These are phyloP conservation scores for Neurospora sp. DNA, from an alignment of 495 filamentous ascomycete genomes.

Conservation along the genomic window DNA sequence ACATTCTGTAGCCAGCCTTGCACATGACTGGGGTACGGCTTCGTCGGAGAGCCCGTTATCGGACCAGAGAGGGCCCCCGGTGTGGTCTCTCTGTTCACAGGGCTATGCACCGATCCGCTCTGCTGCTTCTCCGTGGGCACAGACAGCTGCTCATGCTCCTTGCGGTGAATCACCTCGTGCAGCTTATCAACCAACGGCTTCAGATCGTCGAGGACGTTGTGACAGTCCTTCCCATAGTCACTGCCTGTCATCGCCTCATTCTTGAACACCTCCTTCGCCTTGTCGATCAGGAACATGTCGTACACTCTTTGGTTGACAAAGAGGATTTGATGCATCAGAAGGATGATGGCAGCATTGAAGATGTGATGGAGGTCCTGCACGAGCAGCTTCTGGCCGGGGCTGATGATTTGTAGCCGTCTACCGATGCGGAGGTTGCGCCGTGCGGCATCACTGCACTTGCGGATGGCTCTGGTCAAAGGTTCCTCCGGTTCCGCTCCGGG, in stretches of 20 bases:
- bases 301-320: constrained; percentile 16
- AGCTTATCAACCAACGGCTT: constrained; percentile 11
- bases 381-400: constrained; percentile 16
- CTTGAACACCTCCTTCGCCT: constrained; percentile 20
- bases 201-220: constrained; percentile 16
- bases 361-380: constrained; percentile 30
- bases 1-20: not conserved
- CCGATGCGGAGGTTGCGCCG: constrained; percentile 25
- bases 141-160: not conserved
- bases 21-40: not conserved
- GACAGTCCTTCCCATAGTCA: constrained; percentile 19
- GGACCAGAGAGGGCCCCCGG: not conserved
- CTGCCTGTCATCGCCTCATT: constrained; percentile 14
- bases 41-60: not conserved
- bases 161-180: constrained; percentile 11
- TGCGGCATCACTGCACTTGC: constrained; percentile 23
- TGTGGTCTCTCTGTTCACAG: not conserved
- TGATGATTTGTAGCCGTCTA: constrained; percentile 13
- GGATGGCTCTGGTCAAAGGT: constrained; percentile 8
- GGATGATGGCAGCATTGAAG: constrained; percentile 35
- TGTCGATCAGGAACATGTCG: constrained; percentile 15
- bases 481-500: constrained; percentile 12
- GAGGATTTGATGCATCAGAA: constrained; percentile 27
- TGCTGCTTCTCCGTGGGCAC: constrained; percentile 5
- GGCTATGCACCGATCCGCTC: not conserved